Base-by-base conservation (phyloP, 495 filamentous ascomycete genomes). In the Paragyromitra xinjiangensis region DNA sequence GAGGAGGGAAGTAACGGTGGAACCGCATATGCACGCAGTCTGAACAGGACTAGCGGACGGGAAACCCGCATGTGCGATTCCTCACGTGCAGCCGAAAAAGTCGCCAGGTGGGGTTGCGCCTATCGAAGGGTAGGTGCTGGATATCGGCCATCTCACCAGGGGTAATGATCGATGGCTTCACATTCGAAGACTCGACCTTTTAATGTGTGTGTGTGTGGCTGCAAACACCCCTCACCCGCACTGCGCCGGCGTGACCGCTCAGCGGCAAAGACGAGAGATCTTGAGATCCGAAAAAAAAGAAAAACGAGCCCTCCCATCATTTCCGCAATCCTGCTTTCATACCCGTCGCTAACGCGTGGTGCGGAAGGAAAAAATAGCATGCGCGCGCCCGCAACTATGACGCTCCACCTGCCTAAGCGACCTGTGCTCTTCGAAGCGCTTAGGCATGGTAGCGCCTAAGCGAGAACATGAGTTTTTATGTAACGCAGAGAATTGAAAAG, bases 21-120 rank as follows among this genome's bases (percentile, higher is more conserved):
- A 66, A 73, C 69, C 53, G 62, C 74, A 73, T 77, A 77, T 77
- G 69, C 64, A 74, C 50, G 50, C 8, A 7, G n/a, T 58, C 69
- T 24, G 51, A 19, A 48, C n/a, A 0, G 8, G 69, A 22, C 45
- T 77, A 77, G 74, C 40, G 14, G 34, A 50, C 74, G 74, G 74
- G 74, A 77, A 63, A 66, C 74, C 74, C 74, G 74, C 74, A 77
- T 77, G 61, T 6, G 7, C 19, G 40, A 77, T 51, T 24, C 68
- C 74, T 77, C 74, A 77, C 74, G 74, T 77, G 74, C 69, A 58
- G 61, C 34, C 34, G 56, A 39, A 62, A 53, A 37, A 64, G 7
- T 71, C 14, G 39, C 26, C 29, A 53, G 58, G 66, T 4, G 37
- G 44, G 45, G 50, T 40, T 48, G 44, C 16, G 50, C 22, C 40